Evolutionary conservation across 2,329 filamentous ascomycete species (phyloP).

Genomic region (Pseudogymnoascus sp.): DNA sequence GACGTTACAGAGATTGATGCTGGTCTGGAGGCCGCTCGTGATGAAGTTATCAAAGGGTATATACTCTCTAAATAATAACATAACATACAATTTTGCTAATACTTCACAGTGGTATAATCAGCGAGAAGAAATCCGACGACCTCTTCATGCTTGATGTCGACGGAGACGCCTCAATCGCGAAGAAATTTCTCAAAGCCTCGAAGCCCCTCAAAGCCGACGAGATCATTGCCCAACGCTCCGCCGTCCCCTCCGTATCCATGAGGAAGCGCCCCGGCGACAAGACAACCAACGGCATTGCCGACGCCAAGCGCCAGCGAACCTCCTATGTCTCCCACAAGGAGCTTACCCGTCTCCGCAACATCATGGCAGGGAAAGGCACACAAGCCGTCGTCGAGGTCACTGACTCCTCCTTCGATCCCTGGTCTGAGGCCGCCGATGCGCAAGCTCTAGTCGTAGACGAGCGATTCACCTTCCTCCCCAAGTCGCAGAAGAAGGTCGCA

Average conservation of each 20-base stretch:
- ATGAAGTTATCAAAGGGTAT: conserved; percentile 86
- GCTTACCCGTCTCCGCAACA: conserved; percentile 64
- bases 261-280: conserved; percentile 64
- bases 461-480: conserved; percentile 57
- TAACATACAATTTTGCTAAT: conserved; percentile 11
- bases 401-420: conserved; percentile 71
- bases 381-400: conserved; percentile 39
- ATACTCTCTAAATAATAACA: conserved; percentile 11
- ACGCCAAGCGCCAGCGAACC: conserved; percentile 65
- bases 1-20: conserved; percentile 79
- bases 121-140: conserved; percentile 73
- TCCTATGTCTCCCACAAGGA: conserved; percentile 82
- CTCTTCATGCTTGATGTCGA: conserved; percentile 77
- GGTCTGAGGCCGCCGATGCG: conserved; percentile 48
- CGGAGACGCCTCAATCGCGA: conserved; percentile 59
- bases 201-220: conserved; percentile 86
- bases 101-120: conserved; percentile 63
- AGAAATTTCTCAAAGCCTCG: conserved; percentile 57
- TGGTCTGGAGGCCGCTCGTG: conserved; percentile 75
- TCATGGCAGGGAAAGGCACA: conserved; percentile 60
- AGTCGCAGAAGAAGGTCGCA: conserved; percentile 56
- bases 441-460: conserved; percentile 41
- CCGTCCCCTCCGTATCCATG: conserved; percentile 67
- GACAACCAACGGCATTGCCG: conserved; percentile 64
- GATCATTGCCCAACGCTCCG: conserved; percentile 78